A percentile compares a stretch with the other conserved stretches of the same genome.
These are phyloP conservation scores for Jaminaea rosea DNA, from an alignment of 1,284 basidiomycete genomes.

Conservation along the genomic window DNA sequence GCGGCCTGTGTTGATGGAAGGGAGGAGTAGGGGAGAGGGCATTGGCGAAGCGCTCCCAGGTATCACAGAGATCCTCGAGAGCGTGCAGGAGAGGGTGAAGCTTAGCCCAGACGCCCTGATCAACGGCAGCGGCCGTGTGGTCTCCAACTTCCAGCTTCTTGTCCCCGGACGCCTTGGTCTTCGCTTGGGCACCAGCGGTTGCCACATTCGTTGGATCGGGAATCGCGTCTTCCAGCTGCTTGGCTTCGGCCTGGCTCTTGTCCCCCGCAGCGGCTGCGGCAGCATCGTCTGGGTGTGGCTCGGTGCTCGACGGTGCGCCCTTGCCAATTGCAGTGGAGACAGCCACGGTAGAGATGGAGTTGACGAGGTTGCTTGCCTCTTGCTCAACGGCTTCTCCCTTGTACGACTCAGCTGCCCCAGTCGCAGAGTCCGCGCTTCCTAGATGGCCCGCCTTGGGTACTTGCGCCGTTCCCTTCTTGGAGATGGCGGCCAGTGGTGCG, in stretches of 20 bases:
- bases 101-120: conserved; percentile 40
- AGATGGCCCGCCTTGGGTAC: conserved; percentile 39
- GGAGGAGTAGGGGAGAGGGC: conserved; percentile 49
- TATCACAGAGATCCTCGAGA: conserved; percentile 53
- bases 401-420: conserved; percentile 46
- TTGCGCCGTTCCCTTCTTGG: conserved; percentile 36
- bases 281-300: conserved; percentile 3
- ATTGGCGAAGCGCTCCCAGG: conserved; percentile 49
- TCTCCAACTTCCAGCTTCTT: conserved; percentile 35
- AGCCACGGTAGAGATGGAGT: conserved; percentile 48
- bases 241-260: conserved; percentile 7
- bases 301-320: neutral
- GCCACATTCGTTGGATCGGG: conserved; percentile 48
- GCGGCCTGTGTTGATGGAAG: conserved; percentile 41
- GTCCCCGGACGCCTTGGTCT: conserved; percentile 45
- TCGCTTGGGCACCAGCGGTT: conserved; percentile 38
- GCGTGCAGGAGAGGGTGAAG: conserved; percentile 49
- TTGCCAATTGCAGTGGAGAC: conserved; percentile 50
- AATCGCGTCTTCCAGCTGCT: conserved; percentile 16
- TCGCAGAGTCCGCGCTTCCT: conserved; percentile 26
- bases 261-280: conserved; percentile 13
- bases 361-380: conserved; percentile 51
- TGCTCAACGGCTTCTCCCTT: conserved; percentile 51
- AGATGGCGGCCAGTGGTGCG: conserved; percentile 49
- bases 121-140: conserved; percentile 43